These are phyloP conservation scores for Irpex sp. DNA, from an alignment of 1,284 basidiomycete genomes.

Conservation along the genomic window DNA sequence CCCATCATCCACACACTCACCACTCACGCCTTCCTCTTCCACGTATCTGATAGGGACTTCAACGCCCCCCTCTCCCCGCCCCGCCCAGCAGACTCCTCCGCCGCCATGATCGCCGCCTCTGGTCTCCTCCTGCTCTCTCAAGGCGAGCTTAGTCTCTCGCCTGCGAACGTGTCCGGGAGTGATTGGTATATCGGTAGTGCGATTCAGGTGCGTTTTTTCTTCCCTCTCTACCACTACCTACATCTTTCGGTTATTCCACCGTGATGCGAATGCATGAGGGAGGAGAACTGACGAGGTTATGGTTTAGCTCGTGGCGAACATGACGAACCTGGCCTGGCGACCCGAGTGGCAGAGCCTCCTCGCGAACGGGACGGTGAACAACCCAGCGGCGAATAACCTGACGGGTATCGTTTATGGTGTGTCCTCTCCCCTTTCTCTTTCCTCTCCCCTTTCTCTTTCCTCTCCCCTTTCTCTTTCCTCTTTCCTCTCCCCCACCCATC, in stretches of 20 bases:
- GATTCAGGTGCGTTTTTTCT: conserved; percentile 33
- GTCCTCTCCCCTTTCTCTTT: conserved; percentile 9
- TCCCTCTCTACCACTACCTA: no score
- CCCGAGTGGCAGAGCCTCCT: conserved; percentile 59
- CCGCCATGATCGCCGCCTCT: conserved; percentile 56
- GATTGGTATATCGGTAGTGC: conserved; percentile 45
- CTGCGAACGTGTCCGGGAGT: conserved; percentile 33
- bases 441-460: no score
- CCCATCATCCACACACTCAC: no score
- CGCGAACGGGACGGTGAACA: conserved; percentile 65
- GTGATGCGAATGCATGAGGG: no score
- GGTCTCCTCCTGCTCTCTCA: conserved; percentile 57
- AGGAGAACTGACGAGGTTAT: no score
- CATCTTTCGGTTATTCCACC: no score
- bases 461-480: no score
- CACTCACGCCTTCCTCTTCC: neutral
- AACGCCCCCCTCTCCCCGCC: conserved; percentile 54
- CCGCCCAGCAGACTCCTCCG: conserved; percentile 63
- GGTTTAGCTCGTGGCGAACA: conserved; percentile 45
- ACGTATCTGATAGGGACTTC: no score
- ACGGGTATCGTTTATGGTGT: conserved; percentile 66
- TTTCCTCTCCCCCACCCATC: neutral
- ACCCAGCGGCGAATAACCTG: conserved; percentile 47
- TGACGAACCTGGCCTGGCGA: conserved; percentile 51
- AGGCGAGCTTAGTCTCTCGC: conserved; percentile 36